Evolutionary conservation across 192 early-diverging fungal species (phyloP).

Genomic region (Podochytrium sp.): DNA sequence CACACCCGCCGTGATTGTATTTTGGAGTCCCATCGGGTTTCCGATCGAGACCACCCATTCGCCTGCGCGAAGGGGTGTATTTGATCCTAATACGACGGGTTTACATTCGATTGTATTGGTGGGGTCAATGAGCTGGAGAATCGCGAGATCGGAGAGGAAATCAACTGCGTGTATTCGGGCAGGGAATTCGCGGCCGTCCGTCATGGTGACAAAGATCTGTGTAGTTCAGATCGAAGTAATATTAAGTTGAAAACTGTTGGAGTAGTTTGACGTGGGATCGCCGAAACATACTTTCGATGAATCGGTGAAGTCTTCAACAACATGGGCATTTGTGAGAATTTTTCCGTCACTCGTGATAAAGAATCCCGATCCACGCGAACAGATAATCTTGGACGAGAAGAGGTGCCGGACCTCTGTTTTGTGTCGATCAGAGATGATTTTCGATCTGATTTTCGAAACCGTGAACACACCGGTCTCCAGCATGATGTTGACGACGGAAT

Average conservation of each 20-base stretch:
- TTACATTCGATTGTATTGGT: slow-evolving; percentile 11
- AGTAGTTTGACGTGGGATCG: neutral
- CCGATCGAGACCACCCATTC: slow-evolving; percentile 56
- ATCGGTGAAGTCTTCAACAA: slow-evolving; percentile 28
- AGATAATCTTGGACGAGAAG: slow-evolving; percentile 23
- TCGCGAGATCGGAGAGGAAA: slow-evolving; percentile 48
- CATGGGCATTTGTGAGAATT: slow-evolving; percentile 54
- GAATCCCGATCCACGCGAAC: slow-evolving; percentile 55
- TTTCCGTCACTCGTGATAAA: slow-evolving; percentile 46
- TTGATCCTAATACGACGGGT: slow-evolving; percentile 19
- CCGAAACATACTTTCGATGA: slow-evolving; percentile 18
- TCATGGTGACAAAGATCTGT: slow-evolving; percentile 42
- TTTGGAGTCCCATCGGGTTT: slow-evolving; percentile 55
- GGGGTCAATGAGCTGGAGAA: slow-evolving; percentile 36
- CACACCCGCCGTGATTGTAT: slow-evolving; percentile 56
- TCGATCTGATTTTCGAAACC: too few relatives aligned
- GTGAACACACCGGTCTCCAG: slow-evolving; percentile 43
- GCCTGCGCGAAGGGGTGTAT: slow-evolving; percentile 25
- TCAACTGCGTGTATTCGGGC: slow-evolving; percentile 48
- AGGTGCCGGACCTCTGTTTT: neutral
- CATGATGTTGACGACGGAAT: slow-evolving; percentile 52
- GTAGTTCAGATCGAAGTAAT: too few relatives aligned
- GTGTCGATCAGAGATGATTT: neutral
- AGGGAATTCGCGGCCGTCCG: slow-evolving; percentile 41
- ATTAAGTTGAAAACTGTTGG: neutral